These are phyloP conservation scores for Protea cynaroides DNA, from an alignment of 164 flowering plant genomes.

Conservation along the genomic window DNA sequence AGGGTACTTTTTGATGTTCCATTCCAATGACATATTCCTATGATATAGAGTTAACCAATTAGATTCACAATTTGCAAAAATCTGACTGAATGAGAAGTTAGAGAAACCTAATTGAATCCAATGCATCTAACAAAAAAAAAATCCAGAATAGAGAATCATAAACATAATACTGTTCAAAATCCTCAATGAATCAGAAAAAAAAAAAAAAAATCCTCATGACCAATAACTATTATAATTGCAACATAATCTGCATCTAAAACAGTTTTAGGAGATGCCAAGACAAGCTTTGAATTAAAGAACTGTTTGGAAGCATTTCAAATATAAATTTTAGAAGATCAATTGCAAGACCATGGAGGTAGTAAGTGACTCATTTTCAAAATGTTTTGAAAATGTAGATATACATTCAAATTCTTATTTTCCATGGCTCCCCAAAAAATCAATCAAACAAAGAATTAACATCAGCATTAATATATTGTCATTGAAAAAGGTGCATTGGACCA, in stretches of 20 bases:
- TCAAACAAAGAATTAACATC: conserved; percentile 5
- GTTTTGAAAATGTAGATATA: conserved; percentile 23
- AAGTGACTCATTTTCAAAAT: not conserved
- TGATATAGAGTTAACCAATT: too few species aligned
- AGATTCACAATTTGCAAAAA: too few species aligned
- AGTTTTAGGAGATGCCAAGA: conserved; percentile 97
- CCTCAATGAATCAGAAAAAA: conserved; percentile 15
- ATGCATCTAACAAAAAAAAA: too few species aligned
- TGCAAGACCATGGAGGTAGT: not conserved
- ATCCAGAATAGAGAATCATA: not conserved
- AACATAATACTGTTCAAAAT: not conserved
- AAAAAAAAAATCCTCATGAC: too few species aligned
- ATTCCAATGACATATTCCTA: too few species aligned
- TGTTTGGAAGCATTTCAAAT: conserved; percentile 19
- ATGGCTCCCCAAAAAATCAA: conserved; percentile 89
- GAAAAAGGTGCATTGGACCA: conserved; percentile 1
- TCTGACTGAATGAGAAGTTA: too few species aligned
- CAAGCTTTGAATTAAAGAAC: conserved; percentile 96
- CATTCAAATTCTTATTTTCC: conserved; percentile 99
- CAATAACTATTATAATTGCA: conserved; percentile 94
- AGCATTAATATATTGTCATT: not conserved
- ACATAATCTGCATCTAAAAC: conserved; percentile 94
- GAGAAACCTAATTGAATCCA: too few species aligned
- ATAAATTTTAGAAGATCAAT: not conserved
- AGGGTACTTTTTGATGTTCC: too few species aligned